A percentile compares a stretch with the other conserved stretches of the same genome.
These are phyloP conservation scores for Exophiala bonariae DNA, from an alignment of 2,329 filamentous ascomycete genomes.

Conservation along the genomic window DNA sequence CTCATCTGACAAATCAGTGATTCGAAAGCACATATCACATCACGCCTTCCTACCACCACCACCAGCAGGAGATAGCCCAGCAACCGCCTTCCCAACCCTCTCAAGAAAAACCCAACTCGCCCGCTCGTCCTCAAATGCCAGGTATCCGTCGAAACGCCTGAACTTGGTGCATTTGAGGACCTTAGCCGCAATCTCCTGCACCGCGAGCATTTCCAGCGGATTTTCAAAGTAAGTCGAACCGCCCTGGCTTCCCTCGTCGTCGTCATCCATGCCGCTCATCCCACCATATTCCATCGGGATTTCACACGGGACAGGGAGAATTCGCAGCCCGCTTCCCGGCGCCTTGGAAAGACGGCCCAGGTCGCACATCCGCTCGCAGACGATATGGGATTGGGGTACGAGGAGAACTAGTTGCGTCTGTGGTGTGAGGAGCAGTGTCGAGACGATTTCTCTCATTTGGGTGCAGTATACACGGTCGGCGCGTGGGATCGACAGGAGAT, in stretches of 20 bases:
- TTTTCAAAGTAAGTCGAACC: background rate
- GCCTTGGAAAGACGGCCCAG: constrained; percentile 12
- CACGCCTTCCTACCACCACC: background rate
- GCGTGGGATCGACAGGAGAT: constrained; percentile 16
- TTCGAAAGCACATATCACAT: no score
- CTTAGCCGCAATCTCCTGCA: constrained; percentile 15
- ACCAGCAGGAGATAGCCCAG: background rate
- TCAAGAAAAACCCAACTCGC: constrained; percentile 16
- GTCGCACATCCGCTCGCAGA: constrained; percentile 12
- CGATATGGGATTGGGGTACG: constrained; percentile 16
- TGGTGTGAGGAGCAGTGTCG: constrained; percentile 14
- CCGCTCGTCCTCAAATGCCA: constrained; percentile 16
- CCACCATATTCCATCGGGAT: background rate
- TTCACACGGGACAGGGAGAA: constrained; percentile 14
- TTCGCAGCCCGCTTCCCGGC: constrained; percentile 8
- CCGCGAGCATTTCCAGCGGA: background rate
- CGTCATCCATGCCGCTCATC: background rate
- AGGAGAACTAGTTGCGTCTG: constrained; percentile 13
- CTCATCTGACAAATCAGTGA: no score
- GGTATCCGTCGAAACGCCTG: constrained; percentile 16
- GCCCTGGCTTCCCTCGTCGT: background rate
- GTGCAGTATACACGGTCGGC: constrained; percentile 4
- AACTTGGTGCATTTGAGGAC: constrained; percentile 17
- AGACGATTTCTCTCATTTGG: constrained; percentile 16
- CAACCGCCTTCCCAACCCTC: constrained; percentile 17